Percentiles rank a stretch among this genome's conserved stretches.
Evolutionary conservation across 306 rosid species (phyloP).

Genomic region (Bauhinia variegata): DNA sequence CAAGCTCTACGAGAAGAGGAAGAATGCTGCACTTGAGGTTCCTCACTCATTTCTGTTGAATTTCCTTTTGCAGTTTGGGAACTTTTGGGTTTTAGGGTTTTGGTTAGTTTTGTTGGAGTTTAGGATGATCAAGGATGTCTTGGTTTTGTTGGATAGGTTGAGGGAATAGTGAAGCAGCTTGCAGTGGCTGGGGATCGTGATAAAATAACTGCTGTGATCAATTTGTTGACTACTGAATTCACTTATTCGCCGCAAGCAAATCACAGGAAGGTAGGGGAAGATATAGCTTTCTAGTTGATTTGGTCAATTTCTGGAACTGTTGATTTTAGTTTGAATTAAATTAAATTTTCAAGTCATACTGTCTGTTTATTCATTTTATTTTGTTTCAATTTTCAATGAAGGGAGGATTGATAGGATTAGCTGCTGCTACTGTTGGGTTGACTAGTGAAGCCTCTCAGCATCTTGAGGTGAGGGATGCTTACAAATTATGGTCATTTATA

Average conservation of each 20-base stretch:
- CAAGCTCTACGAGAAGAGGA: constrained; percentile 97
- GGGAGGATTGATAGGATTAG: constrained; percentile 99
- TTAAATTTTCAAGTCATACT: constrained; percentile 18
- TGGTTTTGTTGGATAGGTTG: constrained; percentile 59
- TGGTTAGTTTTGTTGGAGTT: constrained; percentile 33
- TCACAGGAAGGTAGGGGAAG: constrained; percentile 77
- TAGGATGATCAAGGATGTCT: constrained; percentile 18
- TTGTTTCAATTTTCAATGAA: constrained; percentile 30
- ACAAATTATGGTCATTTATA: neutral
- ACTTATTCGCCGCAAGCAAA: constrained; percentile 82
- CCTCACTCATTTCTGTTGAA: neutral
- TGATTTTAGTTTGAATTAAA: constrained; percentile 21
- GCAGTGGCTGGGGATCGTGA: constrained; percentile 77
- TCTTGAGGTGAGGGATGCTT: constrained; percentile 76
- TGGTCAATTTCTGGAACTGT: neutral
- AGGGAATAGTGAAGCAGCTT: constrained; percentile 90
- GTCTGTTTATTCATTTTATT: neutral
- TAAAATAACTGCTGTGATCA: constrained; percentile 81
- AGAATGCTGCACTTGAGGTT: constrained; percentile 98
- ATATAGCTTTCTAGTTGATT: constrained; percentile 8
- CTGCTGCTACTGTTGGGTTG: constrained; percentile 99
- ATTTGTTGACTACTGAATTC: constrained; percentile 71
- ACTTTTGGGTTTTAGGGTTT: constrained; percentile 56
- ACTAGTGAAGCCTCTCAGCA: constrained; percentile 86
- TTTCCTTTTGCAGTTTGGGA: constrained; percentile 15